Percentiles rank a stretch among this genome's conserved stretches.
These are phyloP conservation scores for Thalassiosira exigua DNA, from an alignment of 352 stramenopile genomes.

Conservation along the genomic window DNA sequence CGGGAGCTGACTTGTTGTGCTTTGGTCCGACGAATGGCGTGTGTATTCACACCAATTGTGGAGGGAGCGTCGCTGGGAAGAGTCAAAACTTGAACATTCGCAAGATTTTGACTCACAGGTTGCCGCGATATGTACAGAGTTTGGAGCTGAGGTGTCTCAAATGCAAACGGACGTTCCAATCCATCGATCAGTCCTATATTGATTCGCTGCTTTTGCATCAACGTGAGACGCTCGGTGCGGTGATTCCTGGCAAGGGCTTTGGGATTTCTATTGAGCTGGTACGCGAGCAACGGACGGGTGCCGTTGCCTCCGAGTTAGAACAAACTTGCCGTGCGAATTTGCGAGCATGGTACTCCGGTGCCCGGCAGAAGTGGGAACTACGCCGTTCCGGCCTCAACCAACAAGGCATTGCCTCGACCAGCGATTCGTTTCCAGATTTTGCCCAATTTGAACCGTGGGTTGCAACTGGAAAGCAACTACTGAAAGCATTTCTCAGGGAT, in stretches of 20 bases:
- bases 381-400: neutral
- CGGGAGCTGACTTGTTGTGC: no score
- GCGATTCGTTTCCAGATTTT: neutral
- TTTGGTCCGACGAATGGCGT: no score
- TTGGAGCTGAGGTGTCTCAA: neutral
- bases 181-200: slow-evolving; percentile 3
- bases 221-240: neutral
- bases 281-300: neutral
- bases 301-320: neutral
- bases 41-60: no score
- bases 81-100: no score
- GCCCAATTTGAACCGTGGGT: neutral
- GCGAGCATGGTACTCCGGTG: neutral
- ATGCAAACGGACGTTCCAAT: neutral
- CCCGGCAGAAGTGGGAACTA: neutral
- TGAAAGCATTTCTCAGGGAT: slow-evolving; percentile 10
- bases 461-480: neutral
- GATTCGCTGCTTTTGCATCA: neutral
- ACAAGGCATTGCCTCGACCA: neutral
- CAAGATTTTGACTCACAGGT: no score
- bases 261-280: slow-evolving; percentile 5
- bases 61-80: no score
- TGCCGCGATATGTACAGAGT: slow-evolving; percentile 9
- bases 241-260: slow-evolving; percentile 1
- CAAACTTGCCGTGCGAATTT: slow-evolving; percentile 2